These are phyloP conservation scores for Capronia coronata DNA, from an alignment of 2,329 filamentous ascomycete genomes.

Conservation along the genomic window DNA sequence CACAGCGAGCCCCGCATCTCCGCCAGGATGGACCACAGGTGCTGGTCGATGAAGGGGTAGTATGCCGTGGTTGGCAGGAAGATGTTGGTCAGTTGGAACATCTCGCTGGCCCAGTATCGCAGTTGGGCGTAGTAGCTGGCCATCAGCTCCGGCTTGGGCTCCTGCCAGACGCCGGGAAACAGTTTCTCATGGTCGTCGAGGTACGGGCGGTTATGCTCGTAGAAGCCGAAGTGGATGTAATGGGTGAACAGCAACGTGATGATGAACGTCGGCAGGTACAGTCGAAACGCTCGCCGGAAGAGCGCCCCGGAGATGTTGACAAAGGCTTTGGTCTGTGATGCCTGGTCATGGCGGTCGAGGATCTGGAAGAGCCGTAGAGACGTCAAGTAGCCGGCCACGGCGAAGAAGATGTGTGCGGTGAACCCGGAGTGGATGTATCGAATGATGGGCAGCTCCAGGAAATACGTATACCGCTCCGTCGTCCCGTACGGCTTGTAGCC, in stretches of 20 bases:
- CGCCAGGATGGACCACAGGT: constrained; percentile 8
- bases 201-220: constrained; percentile 14
- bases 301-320: constrained; percentile 37
- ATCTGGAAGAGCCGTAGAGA: constrained; percentile 35
- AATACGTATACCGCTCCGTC: constrained; percentile 23
- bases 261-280: constrained; percentile 39
- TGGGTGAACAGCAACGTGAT: constrained; percentile 38
- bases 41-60: constrained; percentile 4
- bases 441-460: constrained; percentile 36
- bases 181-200: constrained; percentile 9
- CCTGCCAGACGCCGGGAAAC: constrained; percentile 11
- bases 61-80: background rate
- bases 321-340: constrained; percentile 37
- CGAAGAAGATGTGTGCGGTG: constrained; percentile 41
- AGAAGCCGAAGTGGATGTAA: constrained; percentile 35
- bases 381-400: constrained; percentile 43
- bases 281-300: constrained; percentile 38
- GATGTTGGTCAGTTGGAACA: constrained; percentile 4
- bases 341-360: constrained; percentile 35
- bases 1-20: constrained; percentile 7
- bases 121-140: constrained; percentile 4
- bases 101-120: constrained; percentile 1
- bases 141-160: constrained; percentile 8
- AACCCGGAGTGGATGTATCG: constrained; percentile 38
- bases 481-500: constrained; percentile 36